phyloP scores from a whole-genome alignment of 139 green algal genomes.

The Volvox africanus region DNA sequence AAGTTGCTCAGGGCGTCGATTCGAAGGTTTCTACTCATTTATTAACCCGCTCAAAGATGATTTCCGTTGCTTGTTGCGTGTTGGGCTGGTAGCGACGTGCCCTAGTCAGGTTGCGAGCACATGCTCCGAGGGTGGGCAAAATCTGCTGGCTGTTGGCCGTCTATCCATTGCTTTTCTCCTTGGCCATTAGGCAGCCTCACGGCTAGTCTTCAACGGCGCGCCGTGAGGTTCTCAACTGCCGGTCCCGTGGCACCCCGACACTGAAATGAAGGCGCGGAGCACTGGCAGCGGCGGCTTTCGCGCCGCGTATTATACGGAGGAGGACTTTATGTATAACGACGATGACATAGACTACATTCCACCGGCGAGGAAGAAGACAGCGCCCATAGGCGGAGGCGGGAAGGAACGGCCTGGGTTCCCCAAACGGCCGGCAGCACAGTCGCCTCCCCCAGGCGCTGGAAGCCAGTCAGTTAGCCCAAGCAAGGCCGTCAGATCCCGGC shows the following conservation, averaged over 20 bases:
- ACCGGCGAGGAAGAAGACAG: conserved; percentile 21
- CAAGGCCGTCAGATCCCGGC: conserved; percentile 66
- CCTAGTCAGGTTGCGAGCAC: not conserved
- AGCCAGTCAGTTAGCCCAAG: conserved; percentile 2
- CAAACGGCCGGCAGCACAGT: conserved; percentile 4
- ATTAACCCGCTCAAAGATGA: not conserved
- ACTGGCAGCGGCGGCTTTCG: conserved; percentile 19
- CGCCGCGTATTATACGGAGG: conserved; percentile 7
- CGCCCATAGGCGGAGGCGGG: not conserved
- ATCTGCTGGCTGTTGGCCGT: not conserved
- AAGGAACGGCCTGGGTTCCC: conserved; percentile 3
- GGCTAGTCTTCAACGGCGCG: not conserved
- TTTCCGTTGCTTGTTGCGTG: not conserved
- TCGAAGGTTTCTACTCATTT: not conserved
- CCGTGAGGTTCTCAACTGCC: not conserved
- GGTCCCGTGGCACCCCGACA: not conserved
- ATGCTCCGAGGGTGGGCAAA: not conserved
- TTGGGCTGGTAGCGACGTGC: not conserved
- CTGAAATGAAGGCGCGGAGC: not conserved
- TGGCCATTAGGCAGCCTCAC: not conserved
- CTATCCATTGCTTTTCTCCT: not conserved
- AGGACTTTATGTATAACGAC: conserved; percentile 30
- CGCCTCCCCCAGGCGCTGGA: conserved; percentile 13
- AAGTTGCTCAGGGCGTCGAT: not conserved
- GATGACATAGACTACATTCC: conserved; percentile 45